Evolutionary conservation across 2,329 filamentous ascomycete species (phyloP).

Genomic region (Phyllosticta ampelicida): DNA sequence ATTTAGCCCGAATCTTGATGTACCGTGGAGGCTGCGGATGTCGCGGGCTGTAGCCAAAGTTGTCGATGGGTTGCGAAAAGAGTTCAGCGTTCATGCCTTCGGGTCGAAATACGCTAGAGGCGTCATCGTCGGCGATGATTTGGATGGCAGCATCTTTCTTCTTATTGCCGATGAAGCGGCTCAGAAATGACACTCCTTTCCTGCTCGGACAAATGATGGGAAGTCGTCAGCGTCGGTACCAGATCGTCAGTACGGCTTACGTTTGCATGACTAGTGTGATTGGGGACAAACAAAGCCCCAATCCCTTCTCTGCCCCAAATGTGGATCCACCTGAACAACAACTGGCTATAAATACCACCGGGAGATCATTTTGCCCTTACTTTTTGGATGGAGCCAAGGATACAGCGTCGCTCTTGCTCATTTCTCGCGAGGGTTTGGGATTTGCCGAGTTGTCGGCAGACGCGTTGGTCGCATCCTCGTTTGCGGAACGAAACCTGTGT

Average conservation of each 20-base stretch:
- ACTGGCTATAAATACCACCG: neutral
- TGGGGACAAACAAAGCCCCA: neutral
- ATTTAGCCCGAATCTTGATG: slow-evolving; percentile 70
- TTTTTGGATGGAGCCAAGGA: slow-evolving; percentile 15
- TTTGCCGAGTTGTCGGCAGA: slow-evolving; percentile 43
- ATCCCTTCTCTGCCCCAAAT: neutral
- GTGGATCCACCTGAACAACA: neutral
- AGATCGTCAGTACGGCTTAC: slow-evolving; percentile 7
- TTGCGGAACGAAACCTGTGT: slow-evolving; percentile 43
- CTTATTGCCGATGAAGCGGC: slow-evolving; percentile 68
- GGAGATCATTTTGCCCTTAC: slow-evolving; percentile 17
- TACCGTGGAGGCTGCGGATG: slow-evolving; percentile 86
- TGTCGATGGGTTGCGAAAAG: slow-evolving; percentile 65
- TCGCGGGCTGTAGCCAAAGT: slow-evolving; percentile 67
- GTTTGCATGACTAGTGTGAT: slow-evolving; percentile 9
- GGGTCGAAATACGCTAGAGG: slow-evolving; percentile 47
- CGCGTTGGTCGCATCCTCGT: slow-evolving; percentile 24
- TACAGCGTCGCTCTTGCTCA: neutral
- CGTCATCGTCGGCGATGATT: slow-evolving; percentile 23
- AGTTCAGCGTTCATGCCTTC: slow-evolving; percentile 76
- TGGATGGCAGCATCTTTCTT: slow-evolving; percentile 50
- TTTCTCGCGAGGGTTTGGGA: slow-evolving; percentile 15
- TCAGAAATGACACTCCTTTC: slow-evolving; percentile 84
- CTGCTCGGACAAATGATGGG: slow-evolving; percentile 33
- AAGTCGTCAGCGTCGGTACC: slow-evolving; percentile 1